These are phyloP conservation scores for Coniochaeta sp. DNA, from an alignment of 2,329 filamentous ascomycete genomes.

Conservation along the genomic window DNA sequence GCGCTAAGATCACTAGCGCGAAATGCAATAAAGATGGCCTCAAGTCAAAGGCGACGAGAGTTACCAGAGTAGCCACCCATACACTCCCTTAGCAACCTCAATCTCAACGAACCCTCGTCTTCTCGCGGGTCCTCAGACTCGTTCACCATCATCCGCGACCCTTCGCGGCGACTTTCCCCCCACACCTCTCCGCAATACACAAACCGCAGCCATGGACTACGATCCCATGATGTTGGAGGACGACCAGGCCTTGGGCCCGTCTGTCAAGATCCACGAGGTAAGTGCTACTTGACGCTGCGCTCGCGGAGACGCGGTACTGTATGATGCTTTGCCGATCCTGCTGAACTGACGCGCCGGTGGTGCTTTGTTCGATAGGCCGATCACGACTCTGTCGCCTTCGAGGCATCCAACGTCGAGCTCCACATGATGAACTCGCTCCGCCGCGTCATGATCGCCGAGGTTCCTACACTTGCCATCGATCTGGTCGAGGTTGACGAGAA, in stretches of 20 bases:
- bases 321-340: not conserved
- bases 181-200: not conserved
- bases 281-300: slow-evolving; percentile 3
- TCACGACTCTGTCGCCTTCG: slow-evolving; percentile 77
- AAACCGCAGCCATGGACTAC: slow-evolving; percentile 34
- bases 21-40: not conserved
- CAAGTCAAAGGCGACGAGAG: not conserved
- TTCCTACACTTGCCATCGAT: slow-evolving; percentile 91
- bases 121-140: not conserved
- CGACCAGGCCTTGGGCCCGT: slow-evolving; percentile 46
- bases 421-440: slow-evolving; percentile 89
- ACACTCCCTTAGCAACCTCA: not conserved
- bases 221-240: slow-evolving; percentile 55
- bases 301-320: not conserved
- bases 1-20: not conserved
- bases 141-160: not conserved
- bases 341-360: slow-evolving; percentile 2
- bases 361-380: slow-evolving; percentile 53
- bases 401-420: slow-evolving; percentile 81
- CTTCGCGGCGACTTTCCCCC: not conserved
- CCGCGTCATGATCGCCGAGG: slow-evolving; percentile 84
- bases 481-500: slow-evolving; percentile 89
- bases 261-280: slow-evolving; percentile 54
- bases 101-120: not conserved
- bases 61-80: not conserved